Conservation (phyloP, 2,329 filamentous ascomycete species). For the Trichoderma guizhouense region DNA sequence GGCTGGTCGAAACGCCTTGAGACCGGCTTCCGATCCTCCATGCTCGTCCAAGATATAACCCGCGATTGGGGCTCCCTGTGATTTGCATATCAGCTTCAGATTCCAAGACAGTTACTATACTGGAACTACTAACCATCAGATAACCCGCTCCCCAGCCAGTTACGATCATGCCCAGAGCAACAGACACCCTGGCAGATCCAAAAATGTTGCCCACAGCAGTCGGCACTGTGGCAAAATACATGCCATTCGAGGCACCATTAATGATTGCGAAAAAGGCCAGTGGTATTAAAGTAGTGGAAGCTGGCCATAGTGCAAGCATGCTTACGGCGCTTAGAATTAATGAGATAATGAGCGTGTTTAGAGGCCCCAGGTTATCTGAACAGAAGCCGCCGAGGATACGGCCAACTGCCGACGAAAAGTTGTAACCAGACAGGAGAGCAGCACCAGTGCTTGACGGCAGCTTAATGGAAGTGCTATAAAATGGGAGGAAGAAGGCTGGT, state of each 20-base stretch:
- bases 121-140: neutral
- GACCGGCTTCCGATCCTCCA: neutral
- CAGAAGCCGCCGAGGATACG: neutral
- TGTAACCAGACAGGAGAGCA: neutral
- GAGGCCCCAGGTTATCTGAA: neutral
- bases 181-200: neutral
- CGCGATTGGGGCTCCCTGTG: neutral
- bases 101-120: rapidly evolving
- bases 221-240: neutral
- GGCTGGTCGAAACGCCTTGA: neutral
- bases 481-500: neutral
- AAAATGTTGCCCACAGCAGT: neutral
- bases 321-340: neutral
- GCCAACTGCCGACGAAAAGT: neutral
- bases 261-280: neutral
- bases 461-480: neutral
- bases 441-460: neutral
- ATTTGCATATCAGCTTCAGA: neutral
- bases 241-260: neutral
- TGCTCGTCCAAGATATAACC: neutral
- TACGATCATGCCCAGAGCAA: neutral
- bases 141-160: neutral
- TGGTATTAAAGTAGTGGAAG: neutral
- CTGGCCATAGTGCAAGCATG: neutral
- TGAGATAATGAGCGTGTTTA: neutral